phyloP scores from a whole-genome alignment of 2,329 filamentous ascomycete genomes.

The Pyrenochaeta sp. region DNA sequence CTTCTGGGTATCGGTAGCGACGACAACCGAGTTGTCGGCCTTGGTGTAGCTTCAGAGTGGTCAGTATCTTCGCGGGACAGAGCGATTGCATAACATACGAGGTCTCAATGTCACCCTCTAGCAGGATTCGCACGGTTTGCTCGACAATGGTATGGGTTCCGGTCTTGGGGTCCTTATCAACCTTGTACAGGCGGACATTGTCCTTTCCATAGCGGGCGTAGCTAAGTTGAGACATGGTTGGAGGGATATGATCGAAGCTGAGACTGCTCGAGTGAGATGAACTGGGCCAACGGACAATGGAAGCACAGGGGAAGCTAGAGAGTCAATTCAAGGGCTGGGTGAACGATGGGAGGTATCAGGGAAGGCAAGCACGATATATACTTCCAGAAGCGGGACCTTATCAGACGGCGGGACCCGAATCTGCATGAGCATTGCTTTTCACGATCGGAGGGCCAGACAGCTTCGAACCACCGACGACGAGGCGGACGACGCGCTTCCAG shows the following conservation, averaged over 20 bases:
- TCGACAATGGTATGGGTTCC: conserved; percentile 87
- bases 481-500: conserved; percentile 30
- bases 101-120: conserved; percentile 89
- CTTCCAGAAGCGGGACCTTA: conserved; percentile 22
- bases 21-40: conserved; percentile 93
- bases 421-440: conserved; percentile 33
- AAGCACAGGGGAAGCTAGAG: conserved; percentile 4
- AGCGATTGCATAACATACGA: conserved; percentile 63
- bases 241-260: conserved; percentile 21
- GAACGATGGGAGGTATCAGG: conserved; percentile 19
- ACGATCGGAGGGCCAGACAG: conserved; percentile 32
- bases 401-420: conserved; percentile 42
- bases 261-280: conserved; percentile 2
- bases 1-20: conserved; percentile 98
- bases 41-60: conserved; percentile 75
- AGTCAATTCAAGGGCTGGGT: conserved; percentile 13
- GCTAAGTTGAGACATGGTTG: conserved; percentile 57
- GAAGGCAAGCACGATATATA: conserved; percentile 38
- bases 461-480: conserved; percentile 26
- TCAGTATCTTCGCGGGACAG: conserved; percentile 18
- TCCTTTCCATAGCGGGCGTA: conserved; percentile 88
- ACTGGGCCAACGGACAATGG: neutral
- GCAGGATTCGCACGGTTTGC: conserved; percentile 91
- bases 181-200: conserved; percentile 98
- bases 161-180: conserved; percentile 78